Conservation (phyloP, 2,329 filamentous ascomycete species). For the Aspergillus sp. region DNA sequence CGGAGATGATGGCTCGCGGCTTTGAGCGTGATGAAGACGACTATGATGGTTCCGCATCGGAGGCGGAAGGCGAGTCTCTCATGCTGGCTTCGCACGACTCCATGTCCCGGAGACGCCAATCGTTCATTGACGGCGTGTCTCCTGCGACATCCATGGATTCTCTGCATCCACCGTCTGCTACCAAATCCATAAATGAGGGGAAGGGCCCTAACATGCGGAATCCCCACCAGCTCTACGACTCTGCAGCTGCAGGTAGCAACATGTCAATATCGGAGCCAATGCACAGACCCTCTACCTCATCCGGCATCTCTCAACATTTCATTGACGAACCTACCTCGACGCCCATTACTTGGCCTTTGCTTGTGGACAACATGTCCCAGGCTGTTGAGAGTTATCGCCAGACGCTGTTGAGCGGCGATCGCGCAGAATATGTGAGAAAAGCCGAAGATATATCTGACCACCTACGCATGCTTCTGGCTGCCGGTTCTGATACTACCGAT, state of each 20-base stretch:
- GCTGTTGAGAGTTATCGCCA: conserved; percentile 89
- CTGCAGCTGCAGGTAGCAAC: conserved; percentile 56
- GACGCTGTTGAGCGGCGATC: conserved; percentile 79
- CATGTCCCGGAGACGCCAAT: conserved; percentile 68
- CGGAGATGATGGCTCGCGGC: conserved; percentile 87
- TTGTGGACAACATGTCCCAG: conserved; percentile 90
- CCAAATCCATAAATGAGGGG: conserved; percentile 62
- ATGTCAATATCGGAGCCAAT: conserved; percentile 60
- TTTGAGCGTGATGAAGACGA: conserved; percentile 85
- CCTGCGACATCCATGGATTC: conserved; percentile 92
- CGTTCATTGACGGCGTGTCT: conserved; percentile 73
- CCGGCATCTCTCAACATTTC: conserved; percentile 75
- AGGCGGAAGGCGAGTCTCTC: conserved; percentile 76
- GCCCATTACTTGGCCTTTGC: conserved; percentile 82
- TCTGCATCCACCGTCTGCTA: conserved; percentile 70
- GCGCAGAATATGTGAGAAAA: conserved; percentile 87
- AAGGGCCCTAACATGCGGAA: conserved; percentile 27
- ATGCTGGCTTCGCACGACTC: conserved; percentile 72
- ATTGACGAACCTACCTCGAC: conserved; percentile 85
- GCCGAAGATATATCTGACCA: conserved; percentile 99
- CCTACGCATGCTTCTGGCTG: conserved; percentile 87
- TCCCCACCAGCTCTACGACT: conserved; percentile 31
- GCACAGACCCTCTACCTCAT: conserved; percentile 47
- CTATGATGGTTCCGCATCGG: conserved; percentile 87
- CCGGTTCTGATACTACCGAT: conserved; percentile 94